Evolutionary conservation across 2,329 filamentous ascomycete species (phyloP).

Genomic region (Catunica adiposa): DNA sequence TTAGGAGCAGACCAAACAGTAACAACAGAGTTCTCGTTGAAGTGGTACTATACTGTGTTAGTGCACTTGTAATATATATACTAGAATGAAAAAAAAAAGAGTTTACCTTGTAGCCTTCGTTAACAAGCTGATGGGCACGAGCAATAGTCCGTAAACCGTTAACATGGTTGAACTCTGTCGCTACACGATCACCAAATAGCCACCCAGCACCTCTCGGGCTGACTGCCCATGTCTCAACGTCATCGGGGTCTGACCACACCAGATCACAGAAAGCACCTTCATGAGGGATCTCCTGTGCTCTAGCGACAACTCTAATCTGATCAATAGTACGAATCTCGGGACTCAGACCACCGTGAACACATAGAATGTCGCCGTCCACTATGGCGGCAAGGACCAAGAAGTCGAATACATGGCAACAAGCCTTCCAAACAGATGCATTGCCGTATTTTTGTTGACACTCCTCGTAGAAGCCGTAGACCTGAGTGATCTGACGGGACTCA

Average conservation of each 20-base stretch:
- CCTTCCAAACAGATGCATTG: conserved; percentile 98
- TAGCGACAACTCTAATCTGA: conserved; percentile 96
- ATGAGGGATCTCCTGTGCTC: conserved; percentile 93
- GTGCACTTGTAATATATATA: conserved; percentile 10
- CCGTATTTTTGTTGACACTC: conserved; percentile 97
- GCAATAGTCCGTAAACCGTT: conserved; percentile 93
- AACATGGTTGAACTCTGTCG: conserved; percentile 92
- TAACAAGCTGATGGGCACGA: conserved; percentile 92
- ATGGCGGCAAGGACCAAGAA: conserved; percentile 93
- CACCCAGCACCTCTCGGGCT: conserved; percentile 93
- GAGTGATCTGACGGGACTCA: conserved; percentile 91
- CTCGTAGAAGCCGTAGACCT: conserved; percentile 98
- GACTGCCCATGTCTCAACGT: conserved; percentile 89
- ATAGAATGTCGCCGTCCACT: conserved; percentile 96
- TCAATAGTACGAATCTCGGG: conserved; percentile 93
- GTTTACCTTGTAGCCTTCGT: conserved; percentile 86
- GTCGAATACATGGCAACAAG: conserved; percentile 98
- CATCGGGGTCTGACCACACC: conserved; percentile 96
- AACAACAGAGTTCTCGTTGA: conserved; percentile 84
- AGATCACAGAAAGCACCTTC: conserved; percentile 97
- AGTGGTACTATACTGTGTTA: conserved; percentile 54
- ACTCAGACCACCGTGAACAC: conserved; percentile 82
- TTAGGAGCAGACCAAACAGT: conserved; percentile 98
- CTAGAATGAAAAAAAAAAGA: neutral
- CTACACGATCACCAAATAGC: conserved; percentile 93